Conservation (phyloP, 192 early-diverging fungal species). For the Linnemannia zychae region DNA sequence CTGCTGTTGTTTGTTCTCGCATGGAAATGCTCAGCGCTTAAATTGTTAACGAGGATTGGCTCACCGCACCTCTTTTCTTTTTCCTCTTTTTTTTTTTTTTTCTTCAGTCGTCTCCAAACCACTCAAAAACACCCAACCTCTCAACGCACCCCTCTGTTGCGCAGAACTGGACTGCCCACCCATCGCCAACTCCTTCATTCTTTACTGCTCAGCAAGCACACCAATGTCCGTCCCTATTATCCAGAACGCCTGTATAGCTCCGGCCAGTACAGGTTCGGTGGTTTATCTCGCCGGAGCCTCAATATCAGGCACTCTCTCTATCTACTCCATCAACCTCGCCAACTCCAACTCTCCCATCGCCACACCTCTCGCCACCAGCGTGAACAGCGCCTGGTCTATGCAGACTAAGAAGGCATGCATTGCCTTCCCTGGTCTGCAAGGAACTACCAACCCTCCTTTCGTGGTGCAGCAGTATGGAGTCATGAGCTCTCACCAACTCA, state of each 20-base stretch:
- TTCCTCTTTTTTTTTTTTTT: neutral
- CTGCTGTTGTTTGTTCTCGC: neutral
- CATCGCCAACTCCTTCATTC: neutral
- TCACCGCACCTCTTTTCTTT: neutral
- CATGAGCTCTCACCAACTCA: conserved; percentile 14
- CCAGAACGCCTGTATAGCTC: conserved; percentile 25
- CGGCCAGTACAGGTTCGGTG: neutral
- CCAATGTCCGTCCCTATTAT: neutral
- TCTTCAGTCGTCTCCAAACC: neutral
- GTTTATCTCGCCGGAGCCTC: conserved; percentile 30
- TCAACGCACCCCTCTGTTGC: neutral
- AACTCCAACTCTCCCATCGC: conserved; percentile 41
- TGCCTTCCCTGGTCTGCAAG: conserved; percentile 20
- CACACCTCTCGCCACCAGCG: conserved; percentile 9
- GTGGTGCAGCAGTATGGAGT: conserved; percentile 26
- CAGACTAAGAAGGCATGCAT: conserved; percentile 26
- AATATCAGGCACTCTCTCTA: conserved; percentile 17
- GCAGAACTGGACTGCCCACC: neutral
- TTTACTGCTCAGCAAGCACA: neutral
- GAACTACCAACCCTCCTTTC: conserved; percentile 28
- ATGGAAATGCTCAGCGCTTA: neutral
- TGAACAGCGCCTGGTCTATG: conserved; percentile 7
- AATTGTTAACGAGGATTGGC: neutral
- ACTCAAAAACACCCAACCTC: neutral
- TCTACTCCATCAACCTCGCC: conserved; percentile 24